Base-by-base conservation (phyloP, 331 rosid genomes). In the Pyrus hybrid region DNA sequence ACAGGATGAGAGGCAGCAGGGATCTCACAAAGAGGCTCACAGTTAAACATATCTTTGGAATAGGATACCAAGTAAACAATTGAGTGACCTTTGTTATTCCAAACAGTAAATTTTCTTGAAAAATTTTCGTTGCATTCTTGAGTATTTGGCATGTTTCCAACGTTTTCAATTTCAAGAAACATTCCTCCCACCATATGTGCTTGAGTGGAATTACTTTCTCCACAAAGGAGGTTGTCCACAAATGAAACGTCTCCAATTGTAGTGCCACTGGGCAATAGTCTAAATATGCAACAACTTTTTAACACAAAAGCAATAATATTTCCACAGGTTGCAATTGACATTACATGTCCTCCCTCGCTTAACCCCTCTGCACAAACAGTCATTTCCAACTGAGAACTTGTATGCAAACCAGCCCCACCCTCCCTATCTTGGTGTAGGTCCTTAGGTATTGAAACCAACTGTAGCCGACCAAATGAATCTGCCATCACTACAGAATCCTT, bases 21-120 rank as follows among this genome's bases (percentile, higher is more conserved):
- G 82, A 94, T 89, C 82, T 87, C 96, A 79, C 81, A 83, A 80
- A 80, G 84, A 58, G 81, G 87, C 76, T 87, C 83, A 54, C 87
- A 88, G 28, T 65, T 85, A 69, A 94, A 89, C 65, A 76, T 57
- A 37, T 82, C 89, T 80, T 92, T 82, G 77, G 78, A 68, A 83
- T 83, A 82, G 14, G 84, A 85, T 64, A 94, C 41, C 70, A 71
- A 75, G 80, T 82, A 87, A 49, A 90, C 82, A 84, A 86, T 58
- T 79, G 88, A 90, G 80, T 45, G 80, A 79, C 99, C 99, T 74
- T 73, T 77, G 77, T 82, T 84, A 78, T 85, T 88, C 99, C 99
- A 94, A 26, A 89, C 89, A 30, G 75, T 78, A 87, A 90, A 85
- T 43, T 51, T 45, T 49, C 58, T 82, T 22, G 76, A 76, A 81